Evolutionary conservation across 2,329 filamentous ascomycete species (phyloP), one percentile per base, ranked within the genome.

Genomic region (Alternaria gaisen): DNA sequence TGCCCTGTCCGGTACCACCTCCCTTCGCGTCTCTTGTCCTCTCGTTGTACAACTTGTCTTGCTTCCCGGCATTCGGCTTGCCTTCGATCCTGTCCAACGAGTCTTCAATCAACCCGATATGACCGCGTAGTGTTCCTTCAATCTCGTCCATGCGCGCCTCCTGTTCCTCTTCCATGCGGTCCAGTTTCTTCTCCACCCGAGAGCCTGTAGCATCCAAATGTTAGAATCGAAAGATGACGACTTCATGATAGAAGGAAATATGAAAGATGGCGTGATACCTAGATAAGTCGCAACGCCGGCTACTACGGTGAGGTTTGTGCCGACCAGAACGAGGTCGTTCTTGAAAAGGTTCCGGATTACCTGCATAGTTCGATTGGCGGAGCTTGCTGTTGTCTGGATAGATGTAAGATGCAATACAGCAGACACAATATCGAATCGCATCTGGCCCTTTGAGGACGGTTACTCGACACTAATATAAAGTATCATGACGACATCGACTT

Each of bases 101-200:
- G 43, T 83, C 81, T 61, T 83, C 81, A 30, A 83, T 83, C 36
- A 82, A 46, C 0, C 81, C 82, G 59, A 83, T 82, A 47, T 83
- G 81, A 0, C 81, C 81, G 58, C 81, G 62, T 30, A 83, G 62
- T 7, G 81, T 83, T 11, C 81, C 81, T 62, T 83, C 82, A 14
- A 83, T 72, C 61, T 83, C 81, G 53, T 83, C 81, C 67, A 82
- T 73, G 12, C 81, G 76, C 14, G 82, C 81, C 69, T 83, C 82
- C 53, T 81, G 77, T 60, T 83, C 81, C 68, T 83, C 77, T 4
- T 81, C 73, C 57, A 81, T 82, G 63, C 77, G 78, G 20, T 79
- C 71, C 56, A 81, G 20, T 26, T 57, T 60, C 53, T 53, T 63
- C 40, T 60, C 57, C 26, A 63, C 57, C 8, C 60, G 50, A 3